Conservation (phyloP, 2,329 filamentous ascomycete genomes). For the Tolypocladium amazonense region DNA sequence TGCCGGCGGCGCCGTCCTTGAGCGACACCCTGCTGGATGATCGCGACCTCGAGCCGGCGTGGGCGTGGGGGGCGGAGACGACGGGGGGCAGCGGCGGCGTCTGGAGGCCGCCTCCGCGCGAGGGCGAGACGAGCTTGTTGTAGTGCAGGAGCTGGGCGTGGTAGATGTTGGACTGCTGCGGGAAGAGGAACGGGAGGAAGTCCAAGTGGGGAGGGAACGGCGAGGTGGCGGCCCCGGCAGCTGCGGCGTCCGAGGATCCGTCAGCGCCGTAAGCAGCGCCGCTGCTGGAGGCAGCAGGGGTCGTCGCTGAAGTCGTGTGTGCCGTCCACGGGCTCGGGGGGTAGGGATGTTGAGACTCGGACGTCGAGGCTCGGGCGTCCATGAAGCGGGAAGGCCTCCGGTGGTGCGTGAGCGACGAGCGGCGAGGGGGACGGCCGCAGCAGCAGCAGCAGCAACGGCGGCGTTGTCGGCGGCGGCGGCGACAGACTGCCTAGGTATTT, state of each 20-base stretch:
- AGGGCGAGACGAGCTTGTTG: constrained; percentile 52
- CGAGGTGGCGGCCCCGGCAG: constrained; percentile 10
- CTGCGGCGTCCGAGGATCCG: constrained; percentile 18
- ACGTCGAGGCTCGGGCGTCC: constrained; percentile 26
- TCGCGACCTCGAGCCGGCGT: constrained; percentile 45
- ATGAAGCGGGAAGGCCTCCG: constrained; percentile 20
- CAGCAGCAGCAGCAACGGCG: neutral
- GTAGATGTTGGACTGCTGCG: constrained; percentile 48
- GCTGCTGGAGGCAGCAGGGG: constrained; percentile 13
- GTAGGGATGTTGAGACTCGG: constrained; percentile 28
- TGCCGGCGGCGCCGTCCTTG: constrained; percentile 36
- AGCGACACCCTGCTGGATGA: constrained; percentile 50
- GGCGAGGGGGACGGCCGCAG: neutral
- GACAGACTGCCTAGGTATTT: neutral
- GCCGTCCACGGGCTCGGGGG: constrained; percentile 20
- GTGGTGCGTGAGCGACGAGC: neutral
- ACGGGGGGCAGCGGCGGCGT: constrained; percentile 43
- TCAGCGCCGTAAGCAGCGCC: constrained; percentile 17
- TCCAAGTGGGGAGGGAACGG: constrained; percentile 36
- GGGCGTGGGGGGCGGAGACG: constrained; percentile 44
- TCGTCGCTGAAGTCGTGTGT: constrained; percentile 14
- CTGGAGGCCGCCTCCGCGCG: constrained; percentile 45
- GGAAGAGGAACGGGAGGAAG: constrained; percentile 45
- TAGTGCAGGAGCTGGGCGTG: constrained; percentile 54
- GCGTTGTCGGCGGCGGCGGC: neutral